A percentile compares a stretch with the other conserved stretches of the same genome.
These are phyloP conservation scores for Diaporthe destruens DNA, from an alignment of 2,329 filamentous ascomycete species.

Conservation along the genomic window DNA sequence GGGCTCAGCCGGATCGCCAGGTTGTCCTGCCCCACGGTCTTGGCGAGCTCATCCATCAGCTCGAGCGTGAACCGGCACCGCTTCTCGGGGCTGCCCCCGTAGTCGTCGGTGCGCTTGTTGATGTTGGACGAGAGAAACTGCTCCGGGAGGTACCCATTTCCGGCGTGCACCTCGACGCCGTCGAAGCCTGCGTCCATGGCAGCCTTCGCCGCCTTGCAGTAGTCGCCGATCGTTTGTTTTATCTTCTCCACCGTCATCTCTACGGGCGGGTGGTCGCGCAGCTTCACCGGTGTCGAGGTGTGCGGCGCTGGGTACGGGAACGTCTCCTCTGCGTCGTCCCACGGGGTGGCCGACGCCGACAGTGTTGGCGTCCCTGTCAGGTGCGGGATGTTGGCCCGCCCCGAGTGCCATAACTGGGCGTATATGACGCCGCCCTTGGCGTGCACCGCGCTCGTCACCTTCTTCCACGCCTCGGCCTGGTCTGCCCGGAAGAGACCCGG, in stretches of 20 bases:
- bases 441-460: conserved; percentile 70
- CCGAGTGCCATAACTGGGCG: conserved; percentile 71
- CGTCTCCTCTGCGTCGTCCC: conserved; percentile 36
- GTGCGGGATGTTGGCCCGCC: conserved; percentile 54
- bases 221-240: conserved; percentile 50
- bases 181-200: conserved; percentile 68
- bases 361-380: conserved; percentile 33
- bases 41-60: conserved; percentile 62
- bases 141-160: conserved; percentile 59
- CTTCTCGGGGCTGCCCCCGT: conserved; percentile 68
- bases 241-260: conserved; percentile 57
- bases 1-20: conserved; percentile 67
- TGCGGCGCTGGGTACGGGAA: conserved; percentile 34
- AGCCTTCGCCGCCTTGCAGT: conserved; percentile 49
- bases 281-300: conserved; percentile 24
- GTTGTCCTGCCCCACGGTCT: conserved; percentile 62
- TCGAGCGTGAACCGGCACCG: conserved; percentile 65
- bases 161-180: conserved; percentile 57
- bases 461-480: conserved; percentile 69
- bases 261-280: conserved; percentile 35
- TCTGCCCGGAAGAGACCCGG: conserved; percentile 67
- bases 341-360: conserved; percentile 33
- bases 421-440: conserved; percentile 69
- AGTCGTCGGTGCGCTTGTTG: conserved; percentile 67
- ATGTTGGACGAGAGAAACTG: conserved; percentile 67